Evolutionary conservation across 805 yeast genomes (phyloP).

Genomic region (Candida oleophila): DNA sequence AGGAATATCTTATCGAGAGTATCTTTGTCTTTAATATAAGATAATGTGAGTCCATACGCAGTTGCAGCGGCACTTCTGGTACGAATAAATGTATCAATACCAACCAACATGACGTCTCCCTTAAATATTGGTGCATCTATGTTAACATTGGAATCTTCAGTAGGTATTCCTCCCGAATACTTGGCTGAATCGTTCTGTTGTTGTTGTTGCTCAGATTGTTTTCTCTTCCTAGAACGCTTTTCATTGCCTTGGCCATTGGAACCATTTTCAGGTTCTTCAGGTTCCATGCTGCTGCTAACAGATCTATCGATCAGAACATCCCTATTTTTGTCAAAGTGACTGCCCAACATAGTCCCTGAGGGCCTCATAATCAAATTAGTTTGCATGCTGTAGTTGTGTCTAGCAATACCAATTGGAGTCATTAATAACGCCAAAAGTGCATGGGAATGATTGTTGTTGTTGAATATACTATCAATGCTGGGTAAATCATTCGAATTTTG

Average conservation of each 20-base stretch:
- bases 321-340: not conserved
- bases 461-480: constrained; percentile 44
- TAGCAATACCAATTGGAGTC: constrained; percentile 94
- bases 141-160: constrained; percentile 64
- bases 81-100: constrained; percentile 67
- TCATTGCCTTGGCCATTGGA: constrained; percentile 17
- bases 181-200: constrained; percentile 1
- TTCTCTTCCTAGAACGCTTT: constrained; percentile 51
- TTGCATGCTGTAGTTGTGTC: constrained; percentile 85
- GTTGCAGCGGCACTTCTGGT: constrained; percentile 75
- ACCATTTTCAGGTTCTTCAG: constrained; percentile 13
- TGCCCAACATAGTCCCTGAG: constrained; percentile 53
- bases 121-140: constrained; percentile 90
- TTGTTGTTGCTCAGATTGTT: constrained; percentile 17
- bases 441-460: constrained; percentile 41
- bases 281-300: constrained; percentile 6
- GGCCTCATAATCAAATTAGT: constrained; percentile 73
- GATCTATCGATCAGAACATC: not conserved
- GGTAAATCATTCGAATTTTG: constrained; percentile 26
- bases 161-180: constrained; percentile 38
- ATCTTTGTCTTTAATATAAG: constrained; percentile 41
- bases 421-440: constrained; percentile 67
- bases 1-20: constrained; percentile 39
- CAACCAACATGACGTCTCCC: constrained; percentile 89
- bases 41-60: constrained; percentile 69